Percentiles rank a stretch among this genome's conserved stretches.
These are phyloP conservation scores for Ajuga reptans DNA, from an alignment of 305 asterid species.

Conservation along the genomic window DNA sequence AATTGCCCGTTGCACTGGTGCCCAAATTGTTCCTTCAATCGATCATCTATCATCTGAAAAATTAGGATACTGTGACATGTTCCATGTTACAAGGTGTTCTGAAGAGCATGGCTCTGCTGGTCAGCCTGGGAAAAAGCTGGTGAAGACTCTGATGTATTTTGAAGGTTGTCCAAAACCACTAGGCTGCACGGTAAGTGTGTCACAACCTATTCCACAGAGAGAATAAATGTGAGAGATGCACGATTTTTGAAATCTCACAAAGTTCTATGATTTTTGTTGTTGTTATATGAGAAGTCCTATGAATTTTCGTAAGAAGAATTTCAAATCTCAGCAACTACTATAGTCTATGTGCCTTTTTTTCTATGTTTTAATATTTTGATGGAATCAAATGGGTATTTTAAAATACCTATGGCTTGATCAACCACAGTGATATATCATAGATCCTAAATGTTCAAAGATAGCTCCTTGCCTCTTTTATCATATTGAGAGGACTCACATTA, in stretches of 20 bases:
- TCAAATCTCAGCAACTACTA: background rate
- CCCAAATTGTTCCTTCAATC: slow-evolving; percentile 82
- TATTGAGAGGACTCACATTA: no score
- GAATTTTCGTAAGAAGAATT: slow-evolving; percentile 3
- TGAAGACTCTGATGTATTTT: slow-evolving; percentile 88
- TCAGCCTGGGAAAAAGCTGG: slow-evolving; percentile 60
- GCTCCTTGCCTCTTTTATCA: no score
- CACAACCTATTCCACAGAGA: slow-evolving; percentile 7
- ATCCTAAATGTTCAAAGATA: no score
- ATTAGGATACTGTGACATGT: slow-evolving; percentile 73
- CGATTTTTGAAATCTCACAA: slow-evolving; percentile 4
- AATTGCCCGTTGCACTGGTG: slow-evolving; percentile 86
- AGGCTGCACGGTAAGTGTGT: slow-evolving; percentile 81
- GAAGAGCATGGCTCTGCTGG: slow-evolving; percentile 80
- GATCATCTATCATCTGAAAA: slow-evolving; percentile 75
- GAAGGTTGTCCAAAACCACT: slow-evolving; percentile 97
- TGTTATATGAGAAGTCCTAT: background rate
- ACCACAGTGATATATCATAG: no score
- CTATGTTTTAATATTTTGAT: background rate
- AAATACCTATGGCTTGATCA: background rate
- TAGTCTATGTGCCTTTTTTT: background rate
- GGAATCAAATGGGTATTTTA: background rate
- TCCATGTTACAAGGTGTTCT: slow-evolving; percentile 60
- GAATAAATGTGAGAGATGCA: background rate
- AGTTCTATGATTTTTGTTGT: background rate